Percentiles rank a stretch among this genome's conserved stretches.
Conservation (phyloP, 176 grass and related monocot genomes). For the Oryza rufipogon region DNA sequence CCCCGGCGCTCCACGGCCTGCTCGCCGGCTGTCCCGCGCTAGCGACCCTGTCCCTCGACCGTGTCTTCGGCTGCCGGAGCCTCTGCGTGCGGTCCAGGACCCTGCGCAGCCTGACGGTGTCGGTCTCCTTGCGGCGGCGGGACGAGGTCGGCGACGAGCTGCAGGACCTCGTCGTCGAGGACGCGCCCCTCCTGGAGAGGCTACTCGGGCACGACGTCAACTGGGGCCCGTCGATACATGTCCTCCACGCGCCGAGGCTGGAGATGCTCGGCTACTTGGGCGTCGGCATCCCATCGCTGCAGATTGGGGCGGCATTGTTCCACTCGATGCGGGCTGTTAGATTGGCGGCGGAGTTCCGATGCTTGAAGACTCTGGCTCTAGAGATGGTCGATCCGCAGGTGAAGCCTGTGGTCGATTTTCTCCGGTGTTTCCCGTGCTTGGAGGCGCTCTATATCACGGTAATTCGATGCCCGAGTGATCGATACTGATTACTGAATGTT, state of each 20-base stretch:
- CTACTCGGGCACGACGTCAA: constrained; percentile 47
- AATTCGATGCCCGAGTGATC: neutral
- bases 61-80: constrained; percentile 35
- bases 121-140: constrained; percentile 26
- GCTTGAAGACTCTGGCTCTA: constrained; percentile 25
- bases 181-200: constrained; percentile 43
- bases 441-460: constrained; percentile 44
- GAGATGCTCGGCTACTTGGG: constrained; percentile 41
- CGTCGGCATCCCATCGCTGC: constrained; percentile 37
- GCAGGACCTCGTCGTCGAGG: constrained; percentile 36
- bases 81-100: constrained; percentile 27
- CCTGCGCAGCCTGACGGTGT: constrained; percentile 48
- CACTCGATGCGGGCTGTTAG: constrained; percentile 30
- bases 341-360: neutral
- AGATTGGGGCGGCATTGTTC: constrained; percentile 40
- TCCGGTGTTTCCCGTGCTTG: constrained; percentile 46
- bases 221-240: constrained; percentile 35
- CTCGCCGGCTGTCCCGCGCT: constrained; percentile 37
- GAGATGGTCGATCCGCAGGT: constrained; percentile 36
- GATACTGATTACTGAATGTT: neutral
- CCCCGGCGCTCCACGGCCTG: constrained; percentile 15
- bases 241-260: constrained; percentile 25
- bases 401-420: constrained; percentile 40
- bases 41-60: constrained; percentile 28
- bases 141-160: neutral